Percentiles rank a stretch among this genome's conserved stretches.
phyloP scores from a whole-genome alignment of 2,329 filamentous ascomycete genomes.

The Ceratocystis alfenasii region DNA sequence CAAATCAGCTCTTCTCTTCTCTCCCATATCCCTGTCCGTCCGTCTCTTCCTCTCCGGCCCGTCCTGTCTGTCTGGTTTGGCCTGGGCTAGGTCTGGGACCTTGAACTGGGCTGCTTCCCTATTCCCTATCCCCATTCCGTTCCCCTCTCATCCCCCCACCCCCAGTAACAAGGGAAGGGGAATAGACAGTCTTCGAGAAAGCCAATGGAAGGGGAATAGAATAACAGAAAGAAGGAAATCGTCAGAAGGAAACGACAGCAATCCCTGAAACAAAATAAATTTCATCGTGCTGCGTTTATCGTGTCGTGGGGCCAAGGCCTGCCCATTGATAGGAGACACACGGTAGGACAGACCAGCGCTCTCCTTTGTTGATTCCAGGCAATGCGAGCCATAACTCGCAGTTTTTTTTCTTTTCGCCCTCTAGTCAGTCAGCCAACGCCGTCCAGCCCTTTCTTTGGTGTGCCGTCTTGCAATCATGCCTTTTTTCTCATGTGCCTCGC shows the following conservation, averaged over 20 bases:
- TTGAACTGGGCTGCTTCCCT: background rate
- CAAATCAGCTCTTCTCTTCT: background rate
- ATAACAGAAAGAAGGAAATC: background rate
- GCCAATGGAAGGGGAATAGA: background rate
- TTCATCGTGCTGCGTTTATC: too few species aligned
- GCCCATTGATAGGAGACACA: too few species aligned
- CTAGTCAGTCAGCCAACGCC: background rate
- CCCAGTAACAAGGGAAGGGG: background rate
- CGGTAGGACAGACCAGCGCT: too few species aligned
- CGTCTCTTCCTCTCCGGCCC: slow-evolving; percentile 1
- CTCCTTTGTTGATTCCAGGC: too few species aligned
- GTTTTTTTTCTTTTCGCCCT: background rate
- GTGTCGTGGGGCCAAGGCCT: too few species aligned
- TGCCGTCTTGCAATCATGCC: too few species aligned
- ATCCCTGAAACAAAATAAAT: background rate
- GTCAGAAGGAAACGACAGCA: background rate
- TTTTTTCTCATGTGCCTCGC: too few species aligned
- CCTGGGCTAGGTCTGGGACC: background rate
- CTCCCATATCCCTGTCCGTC: background rate
- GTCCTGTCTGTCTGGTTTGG: slow-evolving; percentile 3
- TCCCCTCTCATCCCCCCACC: background rate
- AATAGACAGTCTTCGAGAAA: slow-evolving; percentile 6
- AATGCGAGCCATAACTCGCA: too few species aligned
- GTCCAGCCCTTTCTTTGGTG: background rate
- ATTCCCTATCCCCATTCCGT: background rate